These are phyloP conservation scores for Russula sp. DNA, from an alignment of 768 basidiomycete genomes.

Conservation along the genomic window DNA sequence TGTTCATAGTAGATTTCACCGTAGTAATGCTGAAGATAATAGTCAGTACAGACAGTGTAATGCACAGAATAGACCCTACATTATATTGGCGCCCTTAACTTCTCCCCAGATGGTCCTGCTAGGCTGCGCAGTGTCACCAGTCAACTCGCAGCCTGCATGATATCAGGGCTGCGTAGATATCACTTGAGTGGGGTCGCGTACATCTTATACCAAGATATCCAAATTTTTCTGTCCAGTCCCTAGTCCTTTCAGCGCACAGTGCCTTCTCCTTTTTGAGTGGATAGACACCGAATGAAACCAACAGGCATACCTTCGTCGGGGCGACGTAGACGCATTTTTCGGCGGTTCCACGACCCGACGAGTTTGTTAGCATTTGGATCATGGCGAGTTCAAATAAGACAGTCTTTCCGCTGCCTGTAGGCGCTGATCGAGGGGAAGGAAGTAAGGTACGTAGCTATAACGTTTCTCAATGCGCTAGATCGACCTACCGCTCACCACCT, in stretches of 20 bases:
- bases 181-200: conserved; percentile 37
- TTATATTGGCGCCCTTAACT: conserved; percentile 72
- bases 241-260: conserved; percentile 77
- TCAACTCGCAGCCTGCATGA: conserved; percentile 75
- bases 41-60: not conserved
- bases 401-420: conserved; percentile 96
- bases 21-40: conserved; percentile 62
- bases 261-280: conserved; percentile 50
- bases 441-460: conserved; percentile 11
- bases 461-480: not conserved
- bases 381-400: conserved; percentile 91
- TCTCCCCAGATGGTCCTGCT: conserved; percentile 69
- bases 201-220: conserved; percentile 72
- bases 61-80: conserved; percentile 47
- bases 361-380: conserved; percentile 61
- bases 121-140: conserved; percentile 79
- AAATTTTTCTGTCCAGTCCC: conserved; percentile 85
- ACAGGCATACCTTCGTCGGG: conserved; percentile 70
- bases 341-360: conserved; percentile 37
- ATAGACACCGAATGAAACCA: not conserved
- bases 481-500: conserved; percentile 70
- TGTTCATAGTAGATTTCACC: conserved; percentile 40
- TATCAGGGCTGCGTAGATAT: conserved; percentile 6
- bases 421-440: conserved; percentile 51
- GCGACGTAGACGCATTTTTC: conserved; percentile 87